These are phyloP conservation scores for Zygosaccharomyces rouxii DNA, from an alignment of 805 yeast species.

Conservation along the genomic window DNA sequence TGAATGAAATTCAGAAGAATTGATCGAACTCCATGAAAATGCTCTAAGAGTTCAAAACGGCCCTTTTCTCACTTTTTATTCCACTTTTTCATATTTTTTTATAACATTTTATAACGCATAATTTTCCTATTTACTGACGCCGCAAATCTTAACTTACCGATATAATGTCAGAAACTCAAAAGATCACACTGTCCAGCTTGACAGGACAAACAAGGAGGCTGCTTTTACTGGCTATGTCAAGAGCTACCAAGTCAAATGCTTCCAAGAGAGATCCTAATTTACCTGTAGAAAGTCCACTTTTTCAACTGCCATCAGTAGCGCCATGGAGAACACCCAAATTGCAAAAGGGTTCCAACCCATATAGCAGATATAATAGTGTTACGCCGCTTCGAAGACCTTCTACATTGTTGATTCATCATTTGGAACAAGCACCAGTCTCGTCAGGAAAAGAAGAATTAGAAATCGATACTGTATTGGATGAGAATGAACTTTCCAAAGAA, in stretches of 20 bases:
- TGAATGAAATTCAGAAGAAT: not conserved
- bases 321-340: constrained; percentile 28
- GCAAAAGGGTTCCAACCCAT: constrained; percentile 8
- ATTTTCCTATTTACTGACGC: not conserved
- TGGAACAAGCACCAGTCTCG: constrained; percentile 5
- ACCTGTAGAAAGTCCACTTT: constrained; percentile 6
- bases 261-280: not conserved
- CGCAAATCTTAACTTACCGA: not conserved
- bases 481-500: constrained; percentile 1
- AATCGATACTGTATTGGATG: constrained; percentile 1
- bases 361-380: constrained; percentile 10
- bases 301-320: constrained; percentile 28
- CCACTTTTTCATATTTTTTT: not conserved
- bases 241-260: not conserved
- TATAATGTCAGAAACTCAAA: not conserved
- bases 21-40: not conserved
- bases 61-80: not conserved
- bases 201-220: not conserved
- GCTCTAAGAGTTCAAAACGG: no score
- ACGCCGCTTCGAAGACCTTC: constrained; percentile 25
- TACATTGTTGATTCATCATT: constrained; percentile 12
- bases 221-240: constrained; percentile 1
- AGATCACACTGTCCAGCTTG: not conserved
- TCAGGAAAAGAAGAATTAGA: constrained; percentile 4
- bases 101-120: not conserved